phyloP scores from a whole-genome alignment of 1,139 yeast species.

The Yarrowia galli region DNA sequence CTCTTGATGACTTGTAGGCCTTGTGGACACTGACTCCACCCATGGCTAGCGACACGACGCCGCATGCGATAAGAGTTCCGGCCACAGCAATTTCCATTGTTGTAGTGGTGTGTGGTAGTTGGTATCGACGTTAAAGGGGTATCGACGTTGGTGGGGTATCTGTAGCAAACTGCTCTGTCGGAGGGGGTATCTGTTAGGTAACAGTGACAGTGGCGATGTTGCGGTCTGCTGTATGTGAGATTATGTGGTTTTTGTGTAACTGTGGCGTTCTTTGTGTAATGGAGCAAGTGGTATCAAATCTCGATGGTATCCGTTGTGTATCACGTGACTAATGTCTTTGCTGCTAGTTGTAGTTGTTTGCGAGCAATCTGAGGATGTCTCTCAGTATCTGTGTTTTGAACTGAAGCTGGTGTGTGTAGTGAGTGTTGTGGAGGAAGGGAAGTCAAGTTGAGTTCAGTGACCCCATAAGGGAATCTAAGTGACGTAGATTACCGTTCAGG shows the following conservation, averaged over 20 bases:
- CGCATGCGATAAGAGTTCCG: slow-evolving; percentile 30
- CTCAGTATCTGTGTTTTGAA: slow-evolving; percentile 5
- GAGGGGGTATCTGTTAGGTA: background rate
- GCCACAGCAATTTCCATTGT: slow-evolving; percentile 30
- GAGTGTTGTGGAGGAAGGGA: background rate
- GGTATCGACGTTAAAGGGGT: background rate
- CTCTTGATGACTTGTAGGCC: slow-evolving; percentile 25
- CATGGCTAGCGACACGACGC: slow-evolving; percentile 34
- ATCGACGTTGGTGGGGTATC: background rate
- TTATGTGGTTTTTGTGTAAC: slow-evolving; percentile 9
- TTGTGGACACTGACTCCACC: slow-evolving; percentile 37
- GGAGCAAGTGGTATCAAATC: slow-evolving; percentile 8
- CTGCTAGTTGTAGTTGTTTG: background rate
- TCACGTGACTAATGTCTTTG: background rate
- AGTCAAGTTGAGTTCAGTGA: background rate
- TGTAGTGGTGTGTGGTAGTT: background rate
- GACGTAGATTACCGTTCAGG: slow-evolving; percentile 1
- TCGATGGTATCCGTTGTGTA: slow-evolving; percentile 7
- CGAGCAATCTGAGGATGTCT: slow-evolving; percentile 31
- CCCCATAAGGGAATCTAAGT: background rate
- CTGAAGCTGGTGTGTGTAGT: background rate
- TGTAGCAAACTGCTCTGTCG: background rate
- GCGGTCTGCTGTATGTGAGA: slow-evolving; percentile 1
- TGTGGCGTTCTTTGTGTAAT: slow-evolving; percentile 3
- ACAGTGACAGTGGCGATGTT: slow-evolving; percentile 1